A percentile compares a stretch with the other conserved stretches of the same genome.
Evolutionary conservation across 768 basidiomycete species (phyloP).

Genomic region (Pleurotus pulmonarius): DNA sequence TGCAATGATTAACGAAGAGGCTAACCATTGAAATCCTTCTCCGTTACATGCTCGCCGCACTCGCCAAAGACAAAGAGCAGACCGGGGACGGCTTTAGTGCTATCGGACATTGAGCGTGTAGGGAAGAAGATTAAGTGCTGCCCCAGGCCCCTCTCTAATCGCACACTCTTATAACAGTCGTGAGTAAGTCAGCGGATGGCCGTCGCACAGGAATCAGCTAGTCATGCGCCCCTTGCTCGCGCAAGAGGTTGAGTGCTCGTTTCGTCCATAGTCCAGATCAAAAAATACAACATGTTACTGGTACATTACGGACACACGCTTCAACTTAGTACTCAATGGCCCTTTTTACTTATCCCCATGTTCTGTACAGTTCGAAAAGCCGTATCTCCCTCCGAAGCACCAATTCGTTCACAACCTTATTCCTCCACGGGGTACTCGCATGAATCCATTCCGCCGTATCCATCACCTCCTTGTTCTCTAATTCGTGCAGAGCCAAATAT

Average conservation of each 20-base stretch:
- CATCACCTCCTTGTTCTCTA: slow-evolving; percentile 14
- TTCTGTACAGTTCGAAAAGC: slow-evolving; percentile 21
- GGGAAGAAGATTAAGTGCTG: no score
- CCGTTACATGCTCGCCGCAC: slow-evolving; percentile 20
- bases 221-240: no score
- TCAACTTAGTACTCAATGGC: no score
- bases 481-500: slow-evolving; percentile 31
- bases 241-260: no score
- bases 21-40: slow-evolving; percentile 25
- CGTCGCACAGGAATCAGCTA: no score
- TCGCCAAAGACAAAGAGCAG: slow-evolving; percentile 29
- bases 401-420: slow-evolving; percentile 13
- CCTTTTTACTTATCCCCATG: not conserved
- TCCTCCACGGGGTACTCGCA: slow-evolving; percentile 21
- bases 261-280: no score
- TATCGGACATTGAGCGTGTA: not conserved
- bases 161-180: no score
- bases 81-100: not conserved
- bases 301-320: no score
- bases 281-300: no score
- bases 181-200: no score
- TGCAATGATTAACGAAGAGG: no score
- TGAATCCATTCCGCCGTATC: slow-evolving; percentile 20
- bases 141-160: no score
- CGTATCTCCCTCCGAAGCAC: slow-evolving; percentile 15